These are phyloP conservation scores for Paulownia fortunei DNA, from an alignment of 257 asterid species.

Conservation along the genomic window DNA sequence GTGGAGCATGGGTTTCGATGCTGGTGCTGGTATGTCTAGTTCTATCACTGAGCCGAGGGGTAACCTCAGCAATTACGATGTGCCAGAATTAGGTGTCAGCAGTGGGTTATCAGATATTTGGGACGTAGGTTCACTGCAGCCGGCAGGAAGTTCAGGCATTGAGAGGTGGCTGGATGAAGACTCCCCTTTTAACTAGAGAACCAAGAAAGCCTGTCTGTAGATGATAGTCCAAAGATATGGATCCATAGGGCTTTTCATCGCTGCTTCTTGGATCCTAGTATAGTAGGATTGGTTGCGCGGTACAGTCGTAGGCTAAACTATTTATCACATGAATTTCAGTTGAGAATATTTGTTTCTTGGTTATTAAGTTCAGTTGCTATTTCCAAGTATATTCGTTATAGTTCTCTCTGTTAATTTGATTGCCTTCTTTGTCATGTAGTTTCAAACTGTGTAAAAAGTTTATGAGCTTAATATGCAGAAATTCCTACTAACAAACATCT, in stretches of 20 bases:
- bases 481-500: not conserved
- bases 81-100: conserved; percentile 39
- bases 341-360: not conserved
- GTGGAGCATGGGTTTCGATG: conserved; percentile 49
- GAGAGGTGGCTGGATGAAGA: conserved; percentile 51
- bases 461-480: not conserved
- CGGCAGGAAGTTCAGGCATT: too few species aligned
- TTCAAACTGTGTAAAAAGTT: not conserved
- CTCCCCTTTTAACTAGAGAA: conserved; percentile 33
- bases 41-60: conserved; percentile 43
- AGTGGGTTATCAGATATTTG: conserved; percentile 49
- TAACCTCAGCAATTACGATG: conserved; percentile 37
- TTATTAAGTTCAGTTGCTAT: not conserved
- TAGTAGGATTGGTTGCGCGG: conserved; percentile 6
- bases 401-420: not conserved
- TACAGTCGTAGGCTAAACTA: not conserved
- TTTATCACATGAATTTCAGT: not conserved
- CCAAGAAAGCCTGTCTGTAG: conserved; percentile 25
- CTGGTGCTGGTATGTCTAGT: conserved; percentile 39
- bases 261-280: conserved; percentile 23
- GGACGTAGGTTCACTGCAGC: conserved; percentile 50
- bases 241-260: conserved; percentile 19
- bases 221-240: conserved; percentile 39
- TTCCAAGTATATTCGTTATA: not conserved
- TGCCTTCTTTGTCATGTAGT: not conserved